Evolutionary conservation across 495 filamentous ascomycete species (phyloP).

Genomic region (Penicillium samsonianum): DNA sequence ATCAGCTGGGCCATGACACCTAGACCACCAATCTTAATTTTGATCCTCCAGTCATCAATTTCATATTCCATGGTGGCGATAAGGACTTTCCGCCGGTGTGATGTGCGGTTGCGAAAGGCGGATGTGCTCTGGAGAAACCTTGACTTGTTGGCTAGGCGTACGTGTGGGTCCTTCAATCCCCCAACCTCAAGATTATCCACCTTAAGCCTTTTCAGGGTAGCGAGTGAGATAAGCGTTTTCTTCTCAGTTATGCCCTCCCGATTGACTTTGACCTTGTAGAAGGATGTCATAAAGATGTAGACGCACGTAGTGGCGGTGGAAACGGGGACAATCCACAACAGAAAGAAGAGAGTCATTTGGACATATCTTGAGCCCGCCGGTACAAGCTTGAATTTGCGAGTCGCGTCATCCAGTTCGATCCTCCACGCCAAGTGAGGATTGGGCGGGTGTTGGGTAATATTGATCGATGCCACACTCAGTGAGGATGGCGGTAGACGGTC

Average conservation of each 20-base stretch:
- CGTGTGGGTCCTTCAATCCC: slow-evolving; percentile 31
- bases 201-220: slow-evolving; percentile 34
- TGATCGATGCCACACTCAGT: slow-evolving; percentile 55
- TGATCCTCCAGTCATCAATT: slow-evolving; percentile 70
- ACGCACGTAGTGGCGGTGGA: slow-evolving; percentile 50
- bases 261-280: slow-evolving; percentile 73
- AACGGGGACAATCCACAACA: slow-evolving; percentile 58
- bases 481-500: slow-evolving; percentile 67
- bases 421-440: slow-evolving; percentile 58
- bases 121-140: slow-evolving; percentile 48
- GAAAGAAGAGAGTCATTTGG: slow-evolving; percentile 59
- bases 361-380: slow-evolving; percentile 55
- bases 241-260: slow-evolving; percentile 60
- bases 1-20: slow-evolving; percentile 72
- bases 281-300: slow-evolving; percentile 63
- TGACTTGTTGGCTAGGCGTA: slow-evolving; percentile 43
- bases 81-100: slow-evolving; percentile 56
- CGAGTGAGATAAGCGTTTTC: slow-evolving; percentile 42
- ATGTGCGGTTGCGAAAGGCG: slow-evolving; percentile 46
- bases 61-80: slow-evolving; percentile 75
- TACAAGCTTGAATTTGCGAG: slow-evolving; percentile 50
- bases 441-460: slow-evolving; percentile 59
- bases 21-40: slow-evolving; percentile 72
- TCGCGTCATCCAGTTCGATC: slow-evolving; percentile 58
- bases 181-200: slow-evolving; percentile 17